These are phyloP conservation scores for Lodderomyces oxycetoniae DNA, from an alignment of 1,139 yeast genomes.

Conservation along the genomic window DNA sequence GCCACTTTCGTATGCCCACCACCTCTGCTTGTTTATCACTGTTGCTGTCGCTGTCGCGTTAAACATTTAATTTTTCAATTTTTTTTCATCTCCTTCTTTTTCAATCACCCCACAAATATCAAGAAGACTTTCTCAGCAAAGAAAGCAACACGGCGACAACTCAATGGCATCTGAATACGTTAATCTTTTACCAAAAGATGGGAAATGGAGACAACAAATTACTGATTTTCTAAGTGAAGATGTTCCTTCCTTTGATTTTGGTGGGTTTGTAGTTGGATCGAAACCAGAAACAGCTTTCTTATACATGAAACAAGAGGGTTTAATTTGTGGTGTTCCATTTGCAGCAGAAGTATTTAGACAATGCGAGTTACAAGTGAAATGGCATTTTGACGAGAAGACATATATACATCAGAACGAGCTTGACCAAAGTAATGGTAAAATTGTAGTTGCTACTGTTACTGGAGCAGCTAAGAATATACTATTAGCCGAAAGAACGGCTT, in stretches of 20 bases:
- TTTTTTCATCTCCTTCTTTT: conserved; percentile 5
- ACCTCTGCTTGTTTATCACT: too few species aligned
- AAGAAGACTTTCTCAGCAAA: too few species aligned
- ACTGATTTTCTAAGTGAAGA: conserved; percentile 78
- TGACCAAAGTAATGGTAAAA: conserved; percentile 44
- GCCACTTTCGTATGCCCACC: too few species aligned
- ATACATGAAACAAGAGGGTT: conserved; percentile 75
- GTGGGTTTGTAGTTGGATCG: conserved; percentile 91
- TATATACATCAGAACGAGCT: conserved; percentile 43
- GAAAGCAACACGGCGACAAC: too few species aligned
- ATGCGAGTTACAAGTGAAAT: conserved; percentile 63
- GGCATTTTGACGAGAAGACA: conserved; percentile 72
- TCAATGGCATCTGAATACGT: conserved; percentile 30
- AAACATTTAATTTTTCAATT: neutral
- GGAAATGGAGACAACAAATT: conserved; percentile 75
- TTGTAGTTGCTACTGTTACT: conserved; percentile 69
- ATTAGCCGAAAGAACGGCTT: conserved; percentile 81
- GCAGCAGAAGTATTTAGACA: conserved; percentile 82
- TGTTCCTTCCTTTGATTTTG: conserved; percentile 90
- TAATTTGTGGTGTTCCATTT: conserved; percentile 86
- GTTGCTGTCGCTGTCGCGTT: neutral
- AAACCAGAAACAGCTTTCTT: conserved; percentile 67
- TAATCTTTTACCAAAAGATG: conserved; percentile 66
- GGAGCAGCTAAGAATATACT: conserved; percentile 80
- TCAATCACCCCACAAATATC: neutral